phyloP scores from a whole-genome alignment of 257 asterid genomes.

The Solanum piurae region DNA sequence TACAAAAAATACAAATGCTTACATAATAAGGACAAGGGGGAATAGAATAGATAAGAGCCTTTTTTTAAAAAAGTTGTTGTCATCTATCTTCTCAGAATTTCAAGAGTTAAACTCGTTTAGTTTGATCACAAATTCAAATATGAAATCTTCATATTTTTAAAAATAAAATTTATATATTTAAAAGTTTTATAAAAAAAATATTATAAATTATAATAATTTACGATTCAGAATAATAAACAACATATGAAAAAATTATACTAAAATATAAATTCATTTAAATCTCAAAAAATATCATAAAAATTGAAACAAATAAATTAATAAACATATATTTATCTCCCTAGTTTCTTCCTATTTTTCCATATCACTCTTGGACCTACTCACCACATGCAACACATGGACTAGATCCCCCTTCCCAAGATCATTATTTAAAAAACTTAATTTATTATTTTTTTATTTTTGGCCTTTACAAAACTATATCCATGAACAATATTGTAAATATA shows the following conservation, averaged over 20 bases:
- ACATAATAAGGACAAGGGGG: not conserved
- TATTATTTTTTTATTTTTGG: not conserved
- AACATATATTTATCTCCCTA: no score
- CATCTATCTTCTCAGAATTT: not conserved
- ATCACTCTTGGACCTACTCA: not conserved
- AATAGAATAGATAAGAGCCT: no score
- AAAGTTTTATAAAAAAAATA: no score
- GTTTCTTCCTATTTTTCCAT: no score
- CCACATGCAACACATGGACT: not conserved
- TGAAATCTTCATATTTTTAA: not conserved
- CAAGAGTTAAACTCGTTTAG: not conserved
- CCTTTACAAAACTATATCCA: not conserved
- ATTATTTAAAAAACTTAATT: not conserved
- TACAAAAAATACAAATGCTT: not conserved
- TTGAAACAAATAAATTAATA: no score
- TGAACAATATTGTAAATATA: not conserved
- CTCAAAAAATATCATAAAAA: no score
- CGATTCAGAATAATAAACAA: no score
- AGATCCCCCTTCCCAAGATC: not conserved
- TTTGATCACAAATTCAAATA: no score
- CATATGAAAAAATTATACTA: no score
- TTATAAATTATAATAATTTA: no score
- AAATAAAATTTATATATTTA: no score
- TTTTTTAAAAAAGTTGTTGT: not conserved
- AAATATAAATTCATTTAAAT: no score